Evolutionary conservation across 371 early-diverging fungal species (phyloP).

Genomic region (Choanephora cucurbitarum): DNA sequence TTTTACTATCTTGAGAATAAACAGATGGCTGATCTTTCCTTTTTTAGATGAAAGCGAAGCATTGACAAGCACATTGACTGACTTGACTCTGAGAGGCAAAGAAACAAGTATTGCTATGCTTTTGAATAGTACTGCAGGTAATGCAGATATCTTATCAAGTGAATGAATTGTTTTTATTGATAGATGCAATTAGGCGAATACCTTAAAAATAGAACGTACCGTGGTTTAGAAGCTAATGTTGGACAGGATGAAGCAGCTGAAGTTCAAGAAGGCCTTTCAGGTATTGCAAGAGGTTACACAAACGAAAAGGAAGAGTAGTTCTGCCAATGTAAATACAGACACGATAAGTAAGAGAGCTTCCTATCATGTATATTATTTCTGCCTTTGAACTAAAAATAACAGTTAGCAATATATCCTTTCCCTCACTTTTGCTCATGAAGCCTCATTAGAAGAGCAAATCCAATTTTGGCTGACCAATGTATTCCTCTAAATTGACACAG

Average conservation of each 20-base stretch:
- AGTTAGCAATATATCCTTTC: no score
- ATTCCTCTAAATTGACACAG: no score
- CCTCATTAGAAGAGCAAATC: no score
- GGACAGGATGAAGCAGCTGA: constrained; percentile 66
- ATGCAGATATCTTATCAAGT: constrained; percentile 4
- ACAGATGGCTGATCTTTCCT: background rate
- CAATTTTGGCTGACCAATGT: no score
- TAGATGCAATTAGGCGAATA: constrained; percentile 50
- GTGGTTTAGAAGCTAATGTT: constrained; percentile 75
- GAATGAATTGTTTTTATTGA: background rate
- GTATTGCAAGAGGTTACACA: constrained; percentile 85
- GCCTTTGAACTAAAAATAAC: no score
- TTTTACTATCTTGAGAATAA: no score
- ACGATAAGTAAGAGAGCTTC: no score
- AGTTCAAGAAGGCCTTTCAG: constrained; percentile 80
- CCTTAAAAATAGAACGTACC: constrained; percentile 72
- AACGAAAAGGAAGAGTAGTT: constrained; percentile 34
- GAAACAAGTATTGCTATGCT: constrained; percentile 65
- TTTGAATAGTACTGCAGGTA: constrained; percentile 79
- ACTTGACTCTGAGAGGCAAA: constrained; percentile 58
- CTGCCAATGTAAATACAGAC: constrained; percentile 3
- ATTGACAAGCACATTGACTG: constrained; percentile 47
- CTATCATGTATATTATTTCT: no score
- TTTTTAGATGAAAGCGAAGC: constrained; percentile 21
- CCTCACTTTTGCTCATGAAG: no score